phyloP scores from a whole-genome alignment of 176 grass and related monocot genomes.

The Aechmea fasciata region DNA sequence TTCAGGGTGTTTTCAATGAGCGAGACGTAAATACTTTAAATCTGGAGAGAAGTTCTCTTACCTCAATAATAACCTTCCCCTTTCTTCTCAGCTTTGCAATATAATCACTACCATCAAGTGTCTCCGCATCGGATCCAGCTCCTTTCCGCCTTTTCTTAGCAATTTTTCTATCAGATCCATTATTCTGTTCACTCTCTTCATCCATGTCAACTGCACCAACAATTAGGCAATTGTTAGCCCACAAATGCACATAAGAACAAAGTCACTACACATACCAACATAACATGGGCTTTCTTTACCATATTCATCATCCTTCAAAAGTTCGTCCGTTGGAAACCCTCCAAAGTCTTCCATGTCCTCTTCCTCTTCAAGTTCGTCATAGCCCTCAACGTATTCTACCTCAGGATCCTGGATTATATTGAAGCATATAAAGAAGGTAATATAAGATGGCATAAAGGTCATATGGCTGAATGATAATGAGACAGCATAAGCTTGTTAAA shows the following conservation, averaged over 20 bases:
- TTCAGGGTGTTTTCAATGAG: neutral
- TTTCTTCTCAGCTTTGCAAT: slow-evolving; percentile 44
- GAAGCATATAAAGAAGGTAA: neutral
- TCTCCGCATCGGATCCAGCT: slow-evolving; percentile 21
- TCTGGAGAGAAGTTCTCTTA: slow-evolving; percentile 8
- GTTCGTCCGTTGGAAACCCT: slow-evolving; percentile 13
- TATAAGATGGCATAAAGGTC: neutral
- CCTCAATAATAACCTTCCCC: slow-evolving; percentile 69
- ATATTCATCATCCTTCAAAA: slow-evolving; percentile 21
- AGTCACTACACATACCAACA: too few relatives aligned
- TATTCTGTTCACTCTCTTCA: slow-evolving; percentile 30
- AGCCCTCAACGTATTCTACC: slow-evolving; percentile 73
- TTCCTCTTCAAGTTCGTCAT: slow-evolving; percentile 56
- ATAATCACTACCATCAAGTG: slow-evolving; percentile 19
- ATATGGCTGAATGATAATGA: slow-evolving; percentile 6
- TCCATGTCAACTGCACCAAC: slow-evolving; percentile 26
- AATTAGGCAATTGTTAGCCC: too few relatives aligned
- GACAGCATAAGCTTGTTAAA: slow-evolving; percentile 10
- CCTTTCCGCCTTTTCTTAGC: slow-evolving; percentile 37
- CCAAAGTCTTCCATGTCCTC: slow-evolving; percentile 89
- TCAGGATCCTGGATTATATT: slow-evolving; percentile 33
- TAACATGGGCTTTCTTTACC: slow-evolving; percentile 18
- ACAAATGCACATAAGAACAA: too few relatives aligned
- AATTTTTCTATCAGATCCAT: slow-evolving; percentile 21
- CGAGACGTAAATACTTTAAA: neutral